Evolutionary conservation across 23 red algal genomes (phyloP).

Genomic region (Rhodosorus marinus): DNA sequence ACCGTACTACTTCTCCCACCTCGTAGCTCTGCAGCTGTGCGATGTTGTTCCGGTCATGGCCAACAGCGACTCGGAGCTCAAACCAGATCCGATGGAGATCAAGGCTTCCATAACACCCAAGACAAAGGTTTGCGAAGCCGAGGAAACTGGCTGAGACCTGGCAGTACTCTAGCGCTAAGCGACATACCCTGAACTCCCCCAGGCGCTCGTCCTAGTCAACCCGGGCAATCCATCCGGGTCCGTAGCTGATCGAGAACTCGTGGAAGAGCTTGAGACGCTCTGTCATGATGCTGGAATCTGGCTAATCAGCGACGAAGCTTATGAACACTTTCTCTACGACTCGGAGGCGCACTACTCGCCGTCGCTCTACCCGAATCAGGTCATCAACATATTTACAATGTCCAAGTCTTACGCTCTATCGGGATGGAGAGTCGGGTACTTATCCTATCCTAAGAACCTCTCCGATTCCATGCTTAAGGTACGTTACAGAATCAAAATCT

Average conservation of each 20-base stretch:
- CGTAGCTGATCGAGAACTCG: not conserved
- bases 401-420: slow-evolving; percentile 59
- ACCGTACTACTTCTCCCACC: slow-evolving; percentile 72
- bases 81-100: no score
- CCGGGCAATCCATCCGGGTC: slow-evolving; percentile 48
- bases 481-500: slow-evolving; percentile 53
- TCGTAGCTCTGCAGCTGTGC: slow-evolving; percentile 3
- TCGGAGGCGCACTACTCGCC: not conserved
- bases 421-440: slow-evolving; percentile 46
- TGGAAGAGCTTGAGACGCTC: slow-evolving; percentile 4
- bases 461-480: slow-evolving; percentile 16
- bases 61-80: slow-evolving; percentile 4
- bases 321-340: slow-evolving; percentile 44
- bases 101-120: no score
- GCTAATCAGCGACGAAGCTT: slow-evolving; percentile 63
- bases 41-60: slow-evolving; percentile 9
- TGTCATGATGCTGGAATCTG: slow-evolving; percentile 23
- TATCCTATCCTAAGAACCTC: slow-evolving; percentile 27
- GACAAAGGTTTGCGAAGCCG: no score
- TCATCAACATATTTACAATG: slow-evolving; percentile 41
- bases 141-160: not conserved
- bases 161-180: not conserved
- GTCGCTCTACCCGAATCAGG: not conserved
- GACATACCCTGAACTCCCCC: not conserved
- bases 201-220: slow-evolving; percentile 26